phyloP scores from a whole-genome alignment of 2,329 filamentous ascomycete genomes.

The Ilyonectria robusta region DNA sequence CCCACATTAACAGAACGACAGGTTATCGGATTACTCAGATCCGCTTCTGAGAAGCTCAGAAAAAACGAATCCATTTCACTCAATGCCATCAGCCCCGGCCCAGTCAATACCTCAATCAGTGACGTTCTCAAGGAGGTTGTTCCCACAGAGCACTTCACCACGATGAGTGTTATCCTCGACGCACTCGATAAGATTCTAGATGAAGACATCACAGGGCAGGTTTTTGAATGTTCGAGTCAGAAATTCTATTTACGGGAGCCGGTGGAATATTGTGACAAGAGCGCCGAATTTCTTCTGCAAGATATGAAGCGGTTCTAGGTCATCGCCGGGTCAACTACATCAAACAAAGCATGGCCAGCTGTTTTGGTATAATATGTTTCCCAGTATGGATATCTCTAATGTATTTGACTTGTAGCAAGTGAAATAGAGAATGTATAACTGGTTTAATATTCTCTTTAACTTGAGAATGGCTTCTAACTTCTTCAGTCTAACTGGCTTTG shows the following conservation, averaged over 20 bases:
- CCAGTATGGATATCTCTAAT: too few relatives aligned
- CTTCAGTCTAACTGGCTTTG: too few relatives aligned
- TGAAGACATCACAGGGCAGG: background rate
- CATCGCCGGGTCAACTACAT: background rate
- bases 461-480: too few relatives aligned
- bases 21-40: background rate
- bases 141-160: background rate
- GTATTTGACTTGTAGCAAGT: too few relatives aligned
- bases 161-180: background rate
- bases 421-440: too few relatives aligned
- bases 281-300: background rate
- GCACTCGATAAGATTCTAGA: background rate
- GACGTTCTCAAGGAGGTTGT: background rate
- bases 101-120: background rate
- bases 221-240: background rate
- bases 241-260: background rate
- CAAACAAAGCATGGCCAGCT: too few relatives aligned
- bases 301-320: background rate
- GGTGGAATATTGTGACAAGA: background rate
- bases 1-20: background rate
- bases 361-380: too few relatives aligned
- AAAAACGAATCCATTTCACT: background rate
- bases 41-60: background rate
- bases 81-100: background rate
- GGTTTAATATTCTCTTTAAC: too few relatives aligned